These are phyloP conservation scores for Atalantia buxifolia DNA, from an alignment of 345 rosid species.

Conservation along the genomic window DNA sequence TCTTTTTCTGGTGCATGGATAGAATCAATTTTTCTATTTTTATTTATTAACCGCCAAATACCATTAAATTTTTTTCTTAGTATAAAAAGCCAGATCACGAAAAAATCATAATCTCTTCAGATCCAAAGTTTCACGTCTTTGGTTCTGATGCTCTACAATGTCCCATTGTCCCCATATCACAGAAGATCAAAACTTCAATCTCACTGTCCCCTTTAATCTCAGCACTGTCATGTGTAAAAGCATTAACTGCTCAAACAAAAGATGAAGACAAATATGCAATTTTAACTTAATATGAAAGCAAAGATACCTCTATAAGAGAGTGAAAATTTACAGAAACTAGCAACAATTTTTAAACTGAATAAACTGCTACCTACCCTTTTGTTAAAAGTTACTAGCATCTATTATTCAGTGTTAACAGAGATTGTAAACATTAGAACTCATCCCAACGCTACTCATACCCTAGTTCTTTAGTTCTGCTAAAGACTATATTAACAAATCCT, in stretches of 20 bases:
- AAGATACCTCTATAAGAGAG: background rate
- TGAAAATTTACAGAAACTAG: constrained; percentile 4
- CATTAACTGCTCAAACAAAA: background rate
- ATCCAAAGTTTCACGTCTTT: background rate
- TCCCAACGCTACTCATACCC: constrained; percentile 10
- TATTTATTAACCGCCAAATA: no score
- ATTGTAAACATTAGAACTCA: constrained; percentile 12
- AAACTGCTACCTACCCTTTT: constrained; percentile 6
- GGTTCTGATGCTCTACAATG: background rate
- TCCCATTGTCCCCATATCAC: background rate
- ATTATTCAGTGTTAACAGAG: constrained; percentile 19
- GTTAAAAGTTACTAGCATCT: constrained; percentile 20
- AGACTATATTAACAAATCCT: constrained; percentile 16
- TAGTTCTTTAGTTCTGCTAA: constrained; percentile 20
- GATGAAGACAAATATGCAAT: background rate
- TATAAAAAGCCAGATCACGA: no score
- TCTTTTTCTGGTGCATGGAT: no score
- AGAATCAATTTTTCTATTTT: no score
- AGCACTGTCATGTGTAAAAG: background rate
- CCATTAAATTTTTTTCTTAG: no score
- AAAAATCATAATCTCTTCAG: no score
- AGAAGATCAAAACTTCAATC: background rate
- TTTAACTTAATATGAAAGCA: background rate
- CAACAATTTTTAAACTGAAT: constrained; percentile 5
- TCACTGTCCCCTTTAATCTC: background rate